A percentile compares a stretch with the other conserved stretches of the same genome.
Conservation (phyloP, 2,329 filamentous ascomycete species). For the Cordyceps tenuipes region DNA sequence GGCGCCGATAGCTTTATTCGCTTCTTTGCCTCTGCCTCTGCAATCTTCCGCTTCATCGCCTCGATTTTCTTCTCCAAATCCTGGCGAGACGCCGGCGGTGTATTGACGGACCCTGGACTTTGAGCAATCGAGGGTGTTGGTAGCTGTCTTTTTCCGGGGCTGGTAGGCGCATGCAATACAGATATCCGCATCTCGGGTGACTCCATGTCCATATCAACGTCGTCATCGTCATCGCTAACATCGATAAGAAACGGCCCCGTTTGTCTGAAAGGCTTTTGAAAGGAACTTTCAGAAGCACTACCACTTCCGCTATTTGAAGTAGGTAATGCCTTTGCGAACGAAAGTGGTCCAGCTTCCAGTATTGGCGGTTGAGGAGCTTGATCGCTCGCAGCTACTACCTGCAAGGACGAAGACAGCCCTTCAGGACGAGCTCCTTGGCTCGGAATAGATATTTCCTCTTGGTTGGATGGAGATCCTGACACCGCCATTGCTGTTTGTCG, state of each 20-base stretch:
- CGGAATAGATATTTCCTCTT: background rate
- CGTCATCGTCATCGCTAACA: slow-evolving; percentile 66
- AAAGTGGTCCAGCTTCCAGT: background rate
- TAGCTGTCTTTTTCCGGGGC: slow-evolving; percentile 26
- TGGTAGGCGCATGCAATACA: slow-evolving; percentile 23
- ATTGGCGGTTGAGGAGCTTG: background rate
- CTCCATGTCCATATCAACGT: slow-evolving; percentile 60
- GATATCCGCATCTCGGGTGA: slow-evolving; percentile 38
- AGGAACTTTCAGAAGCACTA: slow-evolving; percentile 42
- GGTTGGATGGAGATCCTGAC: background rate
- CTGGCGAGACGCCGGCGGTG: slow-evolving; percentile 29
- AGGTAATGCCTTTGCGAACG: background rate
- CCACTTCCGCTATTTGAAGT: background rate
- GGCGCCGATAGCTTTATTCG: slow-evolving; percentile 30
- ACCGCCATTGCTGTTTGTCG: slow-evolving; percentile 1
- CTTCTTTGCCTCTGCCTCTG: slow-evolving; percentile 49
- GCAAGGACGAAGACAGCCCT: background rate
- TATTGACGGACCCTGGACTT: slow-evolving; percentile 32
- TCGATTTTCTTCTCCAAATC: slow-evolving; percentile 48
- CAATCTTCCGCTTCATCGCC: slow-evolving; percentile 50
- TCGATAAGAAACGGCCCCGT: slow-evolving; percentile 67
- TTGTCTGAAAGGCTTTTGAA: slow-evolving; percentile 57
- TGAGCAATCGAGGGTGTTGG: slow-evolving; percentile 34
- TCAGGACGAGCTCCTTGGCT: background rate
- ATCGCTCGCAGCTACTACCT: background rate